phyloP scores from a whole-genome alignment of 768 basidiomycete species.

The Lactarius akahatsu region DNA sequence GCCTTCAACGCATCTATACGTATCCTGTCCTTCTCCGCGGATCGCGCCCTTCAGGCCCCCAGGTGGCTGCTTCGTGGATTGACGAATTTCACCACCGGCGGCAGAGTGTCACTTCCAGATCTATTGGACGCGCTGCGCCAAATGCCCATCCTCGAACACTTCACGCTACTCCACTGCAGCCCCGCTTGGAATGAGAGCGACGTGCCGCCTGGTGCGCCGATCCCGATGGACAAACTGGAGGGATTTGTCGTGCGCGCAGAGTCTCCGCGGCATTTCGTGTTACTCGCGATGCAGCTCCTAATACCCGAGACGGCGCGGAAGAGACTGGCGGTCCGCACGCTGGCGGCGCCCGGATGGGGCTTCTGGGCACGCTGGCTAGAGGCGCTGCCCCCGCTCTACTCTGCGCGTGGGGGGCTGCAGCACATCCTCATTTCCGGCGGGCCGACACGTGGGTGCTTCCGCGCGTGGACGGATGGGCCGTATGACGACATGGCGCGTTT shows the following conservation, averaged over 20 bases:
- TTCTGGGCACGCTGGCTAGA: slow-evolving; percentile 12
- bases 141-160: slow-evolving; percentile 9
- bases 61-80: slow-evolving; percentile 12
- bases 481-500: slow-evolving; percentile 14
- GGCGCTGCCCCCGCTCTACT: slow-evolving; percentile 4
- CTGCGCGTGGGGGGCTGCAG: slow-evolving; percentile 1
- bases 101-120: neutral
- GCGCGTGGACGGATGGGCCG: slow-evolving; percentile 10
- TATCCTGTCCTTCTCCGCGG: slow-evolving; percentile 11
- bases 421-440: slow-evolving; percentile 21
- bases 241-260: slow-evolving; percentile 13
- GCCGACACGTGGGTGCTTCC: slow-evolving; percentile 19
- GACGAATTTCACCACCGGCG: slow-evolving; percentile 8
- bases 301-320: slow-evolving; percentile 6
- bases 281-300: slow-evolving; percentile 11
- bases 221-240: slow-evolving; percentile 11
- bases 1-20: slow-evolving; percentile 3
- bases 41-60: slow-evolving; percentile 9
- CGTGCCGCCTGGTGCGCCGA: neutral
- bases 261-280: slow-evolving; percentile 18
- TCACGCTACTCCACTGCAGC: slow-evolving; percentile 10
- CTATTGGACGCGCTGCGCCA: slow-evolving; percentile 12
- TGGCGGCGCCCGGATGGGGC: slow-evolving; percentile 2
- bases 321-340: slow-evolving; percentile 8
- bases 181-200: slow-evolving; percentile 8